Base-by-base conservation (phyloP, 2,329 filamentous ascomycete genomes). In the Monilinia aucupariae region DNA sequence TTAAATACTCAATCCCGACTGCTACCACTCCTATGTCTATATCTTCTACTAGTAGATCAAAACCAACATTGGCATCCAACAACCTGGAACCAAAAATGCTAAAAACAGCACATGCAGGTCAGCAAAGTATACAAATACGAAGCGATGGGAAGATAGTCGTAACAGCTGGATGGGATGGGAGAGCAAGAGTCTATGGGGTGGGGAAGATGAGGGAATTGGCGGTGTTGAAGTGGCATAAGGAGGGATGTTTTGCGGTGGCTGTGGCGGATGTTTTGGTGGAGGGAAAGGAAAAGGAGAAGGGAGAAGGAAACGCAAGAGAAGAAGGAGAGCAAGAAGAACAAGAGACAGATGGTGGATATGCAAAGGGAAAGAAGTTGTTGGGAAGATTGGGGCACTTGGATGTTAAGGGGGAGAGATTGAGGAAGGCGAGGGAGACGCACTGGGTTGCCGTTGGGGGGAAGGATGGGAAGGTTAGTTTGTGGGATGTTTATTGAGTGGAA, bases 381-480 rank as follows among this genome's bases (percentile, higher is more conserved):
- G 68, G 51, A 41, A 68, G 22, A 54, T 45, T 39, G 20, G 79
- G 81, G 63, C 80, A 77, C 2, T 30, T 62, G 22, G 51, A 62
- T 62, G 84, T 91, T 56, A 88, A 85, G 64, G 82, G 86, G 43
- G 82, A 85, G 67, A 80, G 90, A 62, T 78, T 85, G 27, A 78
- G 78, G 43, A 86, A 85, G 69, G 87, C 88, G 13, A 86, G 83
- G 71, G 79, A 79, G 58, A 88, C 88, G 30, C 93, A 97, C 75
- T 97, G 93, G 92, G 75, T 97, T 59, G 94, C 89, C 22, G 91
- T 48, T 4, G 60, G 60, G 13, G 89, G 90, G 62, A 99, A 97
- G 75, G 94, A 97, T 77, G 94, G 93, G 22, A 96, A 96, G 74
- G 85, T 97, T 66, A 96, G 91, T 73, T 78, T 99, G 69, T 99